These are phyloP conservation scores for Ascochyta koolunga DNA, from an alignment of 2,329 filamentous ascomycete genomes.

Conservation along the genomic window DNA sequence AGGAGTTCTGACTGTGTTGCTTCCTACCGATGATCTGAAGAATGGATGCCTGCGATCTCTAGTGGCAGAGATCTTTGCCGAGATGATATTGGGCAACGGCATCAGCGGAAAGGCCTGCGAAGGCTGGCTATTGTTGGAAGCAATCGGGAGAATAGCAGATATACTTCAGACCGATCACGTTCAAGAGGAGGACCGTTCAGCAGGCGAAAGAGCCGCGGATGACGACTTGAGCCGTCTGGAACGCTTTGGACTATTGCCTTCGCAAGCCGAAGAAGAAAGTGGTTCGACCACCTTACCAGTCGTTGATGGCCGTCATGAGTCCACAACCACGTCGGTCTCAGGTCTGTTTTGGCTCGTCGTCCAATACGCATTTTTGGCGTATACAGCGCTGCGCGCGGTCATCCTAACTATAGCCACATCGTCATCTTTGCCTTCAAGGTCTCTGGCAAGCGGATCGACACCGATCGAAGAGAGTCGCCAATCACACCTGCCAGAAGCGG, in stretches of 20 bases:
- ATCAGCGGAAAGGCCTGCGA: slow-evolving; percentile 82
- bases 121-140: slow-evolving; percentile 88
- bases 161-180: slow-evolving; percentile 47
- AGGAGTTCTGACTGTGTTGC: slow-evolving; percentile 77
- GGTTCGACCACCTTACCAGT: slow-evolving; percentile 24
- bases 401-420: slow-evolving; percentile 69
- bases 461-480: slow-evolving; percentile 38
- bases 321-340: slow-evolving; percentile 27
- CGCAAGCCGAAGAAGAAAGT: slow-evolving; percentile 36
- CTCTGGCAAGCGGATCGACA: slow-evolving; percentile 40
- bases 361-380: slow-evolving; percentile 57
- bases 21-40: slow-evolving; percentile 90
- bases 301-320: slow-evolving; percentile 25
- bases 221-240: slow-evolving; percentile 56
- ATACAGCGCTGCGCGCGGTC: slow-evolving; percentile 70
- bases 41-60: slow-evolving; percentile 84
- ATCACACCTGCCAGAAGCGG: slow-evolving; percentile 35
- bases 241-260: slow-evolving; percentile 61
- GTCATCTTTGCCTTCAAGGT: slow-evolving; percentile 68
- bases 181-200: slow-evolving; percentile 36
- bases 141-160: slow-evolving; percentile 73
- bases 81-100: slow-evolving; percentile 84
- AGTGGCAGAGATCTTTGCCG: slow-evolving; percentile 85
- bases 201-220: slow-evolving; percentile 32
- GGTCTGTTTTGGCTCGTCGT: slow-evolving; percentile 62